Percentiles rank a stretch among this genome's conserved stretches.
phyloP scores from a whole-genome alignment of 352 stramenopile genomes.

The Pseudoperonospora humuli region DNA sequence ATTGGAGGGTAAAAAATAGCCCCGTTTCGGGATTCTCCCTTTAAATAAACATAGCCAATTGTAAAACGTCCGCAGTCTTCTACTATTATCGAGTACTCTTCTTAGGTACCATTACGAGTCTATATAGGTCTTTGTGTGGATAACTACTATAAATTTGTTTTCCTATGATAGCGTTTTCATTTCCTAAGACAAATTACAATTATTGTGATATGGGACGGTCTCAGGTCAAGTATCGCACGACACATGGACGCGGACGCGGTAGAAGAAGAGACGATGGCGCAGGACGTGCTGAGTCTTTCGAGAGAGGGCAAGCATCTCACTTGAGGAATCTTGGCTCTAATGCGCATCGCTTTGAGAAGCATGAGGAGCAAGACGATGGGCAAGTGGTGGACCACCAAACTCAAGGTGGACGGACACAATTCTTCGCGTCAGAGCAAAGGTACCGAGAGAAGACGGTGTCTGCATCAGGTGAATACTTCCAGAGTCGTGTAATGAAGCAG shows the following conservation, averaged over 20 bases:
- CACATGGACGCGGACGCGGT: conserved; percentile 41
- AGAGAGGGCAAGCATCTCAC: conserved; percentile 19
- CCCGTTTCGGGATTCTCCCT: too few relatives aligned
- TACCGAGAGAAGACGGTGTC: conserved; percentile 32
- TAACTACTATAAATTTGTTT: too few relatives aligned
- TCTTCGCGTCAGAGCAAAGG: conserved; percentile 53
- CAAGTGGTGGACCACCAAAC: conserved; percentile 3
- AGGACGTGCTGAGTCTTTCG: conserved; percentile 3
- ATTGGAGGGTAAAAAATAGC: too few relatives aligned
- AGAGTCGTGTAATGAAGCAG: conserved; percentile 51
- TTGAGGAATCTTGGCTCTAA: conserved; percentile 51
- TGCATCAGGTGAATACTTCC: conserved; percentile 42
- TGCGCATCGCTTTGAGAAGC: conserved; percentile 56
- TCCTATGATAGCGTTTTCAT: too few relatives aligned
- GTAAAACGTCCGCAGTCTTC: too few relatives aligned
- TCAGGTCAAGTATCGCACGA: conserved; percentile 57
- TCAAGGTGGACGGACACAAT: conserved; percentile 31
- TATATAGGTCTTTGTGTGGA: too few relatives aligned
- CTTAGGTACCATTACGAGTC: too few relatives aligned
- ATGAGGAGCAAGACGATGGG: conserved; percentile 18
- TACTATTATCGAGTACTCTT: too few relatives aligned
- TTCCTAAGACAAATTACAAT: too few relatives aligned
- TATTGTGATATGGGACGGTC: conserved; percentile 67
- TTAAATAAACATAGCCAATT: too few relatives aligned
- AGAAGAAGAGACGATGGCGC: conserved; percentile 12